These are phyloP conservation scores for Laburnicola sp. DNA, from an alignment of 2,329 filamentous ascomycete species.

Conservation along the genomic window DNA sequence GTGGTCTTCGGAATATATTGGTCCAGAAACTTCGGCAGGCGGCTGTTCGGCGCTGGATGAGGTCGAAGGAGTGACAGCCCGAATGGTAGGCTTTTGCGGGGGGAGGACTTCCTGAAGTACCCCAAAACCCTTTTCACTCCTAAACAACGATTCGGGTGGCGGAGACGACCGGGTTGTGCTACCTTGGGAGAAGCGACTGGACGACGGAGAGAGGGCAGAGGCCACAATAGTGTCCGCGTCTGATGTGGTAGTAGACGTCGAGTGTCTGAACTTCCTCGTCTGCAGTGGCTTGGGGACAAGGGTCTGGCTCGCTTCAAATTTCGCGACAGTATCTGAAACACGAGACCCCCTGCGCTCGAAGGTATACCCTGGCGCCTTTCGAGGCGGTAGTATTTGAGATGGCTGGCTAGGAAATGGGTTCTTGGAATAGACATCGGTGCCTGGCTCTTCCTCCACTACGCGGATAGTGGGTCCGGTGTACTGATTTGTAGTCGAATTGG, in stretches of 20 bases:
- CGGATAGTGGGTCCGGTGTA: constrained; percentile 46
- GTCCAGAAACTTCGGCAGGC: too few relatives aligned
- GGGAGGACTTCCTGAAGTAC: constrained; percentile 37
- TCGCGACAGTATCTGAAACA: constrained; percentile 48
- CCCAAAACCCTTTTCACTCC: constrained; percentile 36
- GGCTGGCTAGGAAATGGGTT: constrained; percentile 45
- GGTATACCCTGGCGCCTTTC: constrained; percentile 42
- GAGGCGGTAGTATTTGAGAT: constrained; percentile 46
- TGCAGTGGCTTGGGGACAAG: constrained; percentile 41
- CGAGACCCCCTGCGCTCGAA: constrained; percentile 43
- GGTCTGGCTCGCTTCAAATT: constrained; percentile 39
- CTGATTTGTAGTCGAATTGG: constrained; percentile 44
- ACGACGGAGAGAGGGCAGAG: constrained; percentile 43
- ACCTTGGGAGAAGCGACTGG: constrained; percentile 44
- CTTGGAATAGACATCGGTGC: constrained; percentile 43
- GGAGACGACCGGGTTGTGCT: constrained; percentile 46
- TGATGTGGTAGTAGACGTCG: constrained; percentile 44
- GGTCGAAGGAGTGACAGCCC: constrained; percentile 43
- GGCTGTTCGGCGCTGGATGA: constrained; percentile 36
- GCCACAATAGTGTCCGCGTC: constrained; percentile 45
- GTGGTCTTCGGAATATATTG: constrained; percentile 31
- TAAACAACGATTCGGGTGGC: constrained; percentile 29
- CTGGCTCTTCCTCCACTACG: constrained; percentile 43
- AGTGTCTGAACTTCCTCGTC: constrained; percentile 42
- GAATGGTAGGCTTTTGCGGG: constrained; percentile 38